A percentile compares a stretch with the other conserved stretches of the same genome.
These are phyloP conservation scores for Lodderomyces beijingensis DNA, from an alignment of 1,139 yeast genomes.

Conservation along the genomic window DNA sequence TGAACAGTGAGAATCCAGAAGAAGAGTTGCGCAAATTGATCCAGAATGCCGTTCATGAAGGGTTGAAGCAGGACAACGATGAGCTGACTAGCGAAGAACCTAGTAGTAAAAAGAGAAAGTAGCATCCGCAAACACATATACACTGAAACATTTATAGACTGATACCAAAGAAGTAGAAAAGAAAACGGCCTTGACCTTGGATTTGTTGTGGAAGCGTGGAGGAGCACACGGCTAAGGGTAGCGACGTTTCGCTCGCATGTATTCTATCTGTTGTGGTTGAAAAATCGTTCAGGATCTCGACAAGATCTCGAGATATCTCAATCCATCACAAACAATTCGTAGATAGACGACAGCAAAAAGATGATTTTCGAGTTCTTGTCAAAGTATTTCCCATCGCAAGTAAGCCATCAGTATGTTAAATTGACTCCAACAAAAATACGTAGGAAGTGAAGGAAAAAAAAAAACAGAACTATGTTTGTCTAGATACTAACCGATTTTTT, in stretches of 20 bases:
- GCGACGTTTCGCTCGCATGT: too few relatives aligned
- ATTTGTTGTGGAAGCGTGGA: slow-evolving; percentile 9
- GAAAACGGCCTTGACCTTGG: slow-evolving; percentile 10
- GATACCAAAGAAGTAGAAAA: slow-evolving; percentile 1
- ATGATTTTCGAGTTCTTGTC: slow-evolving; percentile 12
- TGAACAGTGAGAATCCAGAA: slow-evolving; percentile 74
- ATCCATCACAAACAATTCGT: too few relatives aligned
- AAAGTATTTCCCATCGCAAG: slow-evolving; percentile 11
- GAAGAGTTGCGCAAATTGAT: slow-evolving; percentile 70
- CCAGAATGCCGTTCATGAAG: slow-evolving; percentile 57
- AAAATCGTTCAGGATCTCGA: too few relatives aligned
- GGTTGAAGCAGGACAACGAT: slow-evolving; percentile 28
- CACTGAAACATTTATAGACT: neutral
- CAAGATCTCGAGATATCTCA: too few relatives aligned
- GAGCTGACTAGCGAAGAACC: slow-evolving; percentile 15
- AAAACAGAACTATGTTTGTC: neutral
- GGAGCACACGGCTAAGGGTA: too few relatives aligned
- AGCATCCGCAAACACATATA: neutral
- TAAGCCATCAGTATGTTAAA: slow-evolving; percentile 8
- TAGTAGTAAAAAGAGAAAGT: slow-evolving; percentile 17
- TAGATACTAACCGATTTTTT: slow-evolving; percentile 8
- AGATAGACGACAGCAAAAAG: too few relatives aligned
- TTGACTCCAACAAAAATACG: slow-evolving; percentile 6
- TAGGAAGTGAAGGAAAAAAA: neutral
- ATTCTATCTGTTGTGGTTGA: too few relatives aligned